Base-by-base conservation (phyloP, 1,284 basidiomycete species). In the Apiotrichum sp. region DNA sequence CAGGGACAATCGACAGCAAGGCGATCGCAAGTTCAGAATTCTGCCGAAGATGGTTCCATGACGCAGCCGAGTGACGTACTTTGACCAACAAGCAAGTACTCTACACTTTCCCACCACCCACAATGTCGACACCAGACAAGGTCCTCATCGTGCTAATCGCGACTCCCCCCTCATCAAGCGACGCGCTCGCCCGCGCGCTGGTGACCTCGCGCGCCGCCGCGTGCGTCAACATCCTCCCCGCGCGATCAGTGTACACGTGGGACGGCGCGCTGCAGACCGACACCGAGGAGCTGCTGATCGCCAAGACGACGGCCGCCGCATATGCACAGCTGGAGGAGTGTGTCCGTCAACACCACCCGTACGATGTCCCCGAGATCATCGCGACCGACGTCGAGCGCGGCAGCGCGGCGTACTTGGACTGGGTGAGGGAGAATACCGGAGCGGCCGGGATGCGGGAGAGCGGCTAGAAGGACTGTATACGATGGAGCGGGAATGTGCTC, bases 291-390 rank as follows among this genome's bases (percentile, higher is more conserved):
- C 10, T 49, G 36, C 47, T 49, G 22, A 38, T 49, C 29, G 47
- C 40, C 36, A 49, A 49, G 36, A 49, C 47, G 4, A 49, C 47
- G 35, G 16, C 6, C n/a, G 36, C 14, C 8, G 36, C 36, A 22
- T 49, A 36, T 29, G 10, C 36, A 4, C 22, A 8, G 3, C 47
- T 49, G 22, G 34, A 49, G 22, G 16, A 6, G 47, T 38, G 39
- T 38, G 47, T 49, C 2, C 16, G 40, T 9, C 16, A 39, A 29
- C 7, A 49, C 11, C 47, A 49, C 36, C 47, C 47, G 47, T 49
- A 41, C 47, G 48, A 50, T 40, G 48, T 50, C 31, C 48, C 48
- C 8, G 48, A 50, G 48, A 50, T 50, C 32, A 42, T 50, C 9
- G 48, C 38, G 1, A 33, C 35, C 31, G 14, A 33, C 7, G 40